A percentile compares a stretch with the other conserved stretches of the same genome.
These are phyloP conservation scores for Eutrema yunnanense DNA, from an alignment of 345 rosid genomes.

Conservation along the genomic window DNA sequence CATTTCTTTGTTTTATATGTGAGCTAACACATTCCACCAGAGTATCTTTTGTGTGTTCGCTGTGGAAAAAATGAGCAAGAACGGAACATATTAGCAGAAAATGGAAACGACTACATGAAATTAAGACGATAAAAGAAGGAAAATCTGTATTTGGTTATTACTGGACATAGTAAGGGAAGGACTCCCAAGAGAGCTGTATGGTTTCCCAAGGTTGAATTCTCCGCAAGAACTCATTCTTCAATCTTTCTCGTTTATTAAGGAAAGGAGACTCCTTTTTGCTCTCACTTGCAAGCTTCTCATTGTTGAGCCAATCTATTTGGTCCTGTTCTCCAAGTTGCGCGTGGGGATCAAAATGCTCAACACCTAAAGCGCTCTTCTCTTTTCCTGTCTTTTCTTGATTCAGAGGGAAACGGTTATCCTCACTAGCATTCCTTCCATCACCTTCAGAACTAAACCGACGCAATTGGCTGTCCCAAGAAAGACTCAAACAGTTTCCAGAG, in stretches of 20 bases:
- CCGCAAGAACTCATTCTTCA: conserved; percentile 68
- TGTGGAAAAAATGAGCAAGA: conserved; percentile 22
- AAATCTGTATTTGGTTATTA: conserved; percentile 29
- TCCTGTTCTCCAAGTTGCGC: conserved; percentile 78
- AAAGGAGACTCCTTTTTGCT: conserved; percentile 70
- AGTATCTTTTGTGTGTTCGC: conserved; percentile 65
- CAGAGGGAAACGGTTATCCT: conserved; percentile 46
- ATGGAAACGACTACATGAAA: neutral
- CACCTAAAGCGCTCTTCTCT: conserved; percentile 29
- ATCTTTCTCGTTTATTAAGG: conserved; percentile 62
- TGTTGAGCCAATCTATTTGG: conserved; percentile 86
- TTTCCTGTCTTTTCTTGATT: conserved; percentile 39
- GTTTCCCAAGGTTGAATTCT: conserved; percentile 90
- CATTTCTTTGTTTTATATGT: conserved; percentile 61
- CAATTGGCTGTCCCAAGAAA: conserved; percentile 33
- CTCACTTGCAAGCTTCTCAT: conserved; percentile 68
- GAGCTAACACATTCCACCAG: conserved; percentile 84
- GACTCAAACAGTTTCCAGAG: conserved; percentile 15
- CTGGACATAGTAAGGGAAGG: conserved; percentile 84
- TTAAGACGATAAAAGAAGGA: neutral
- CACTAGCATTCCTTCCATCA: conserved; percentile 76
- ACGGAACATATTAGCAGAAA: conserved; percentile 3
- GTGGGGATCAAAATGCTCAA: conserved; percentile 45
- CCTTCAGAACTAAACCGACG: conserved; percentile 74
- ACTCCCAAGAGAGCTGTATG: conserved; percentile 80